Conservation (phyloP, 306 rosid species). For the Leucaena leucocephala region DNA sequence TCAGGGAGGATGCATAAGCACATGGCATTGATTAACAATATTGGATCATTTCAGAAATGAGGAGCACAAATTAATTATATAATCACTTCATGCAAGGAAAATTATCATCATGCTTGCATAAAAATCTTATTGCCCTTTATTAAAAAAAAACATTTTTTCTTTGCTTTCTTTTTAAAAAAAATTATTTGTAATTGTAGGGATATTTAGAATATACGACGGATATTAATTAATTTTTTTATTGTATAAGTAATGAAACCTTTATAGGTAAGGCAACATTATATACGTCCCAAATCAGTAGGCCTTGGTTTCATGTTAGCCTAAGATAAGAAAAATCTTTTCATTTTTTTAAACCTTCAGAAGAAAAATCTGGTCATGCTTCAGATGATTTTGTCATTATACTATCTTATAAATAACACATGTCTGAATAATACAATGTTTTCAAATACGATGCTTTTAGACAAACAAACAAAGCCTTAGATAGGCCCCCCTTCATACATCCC, state of each 20-base stretch:
- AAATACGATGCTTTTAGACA: background rate
- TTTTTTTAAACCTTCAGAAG: too few species aligned
- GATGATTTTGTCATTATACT: background rate
- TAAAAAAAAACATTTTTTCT: too few species aligned
- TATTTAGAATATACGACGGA: too few species aligned
- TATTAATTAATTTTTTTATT: too few species aligned
- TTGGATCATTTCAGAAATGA: background rate
- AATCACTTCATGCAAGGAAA: background rate
- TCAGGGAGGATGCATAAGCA: background rate
- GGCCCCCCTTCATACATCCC: background rate
- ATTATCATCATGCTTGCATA: background rate
- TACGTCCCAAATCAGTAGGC: background rate
- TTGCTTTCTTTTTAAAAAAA: too few species aligned
- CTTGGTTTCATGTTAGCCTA: background rate
- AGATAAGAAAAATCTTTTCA: background rate
- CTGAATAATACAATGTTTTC: too few species aligned
- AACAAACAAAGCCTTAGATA: background rate
- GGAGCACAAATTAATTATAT: background rate
- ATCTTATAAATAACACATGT: background rate
- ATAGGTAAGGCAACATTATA: background rate
- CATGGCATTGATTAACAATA: background rate
- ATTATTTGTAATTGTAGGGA: too few species aligned
- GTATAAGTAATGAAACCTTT: background rate
- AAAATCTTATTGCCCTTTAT: background rate
- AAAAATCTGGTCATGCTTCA: background rate